phyloP scores from a whole-genome alignment of 2,329 filamentous ascomycete species.

The Verticillium nubilum region DNA sequence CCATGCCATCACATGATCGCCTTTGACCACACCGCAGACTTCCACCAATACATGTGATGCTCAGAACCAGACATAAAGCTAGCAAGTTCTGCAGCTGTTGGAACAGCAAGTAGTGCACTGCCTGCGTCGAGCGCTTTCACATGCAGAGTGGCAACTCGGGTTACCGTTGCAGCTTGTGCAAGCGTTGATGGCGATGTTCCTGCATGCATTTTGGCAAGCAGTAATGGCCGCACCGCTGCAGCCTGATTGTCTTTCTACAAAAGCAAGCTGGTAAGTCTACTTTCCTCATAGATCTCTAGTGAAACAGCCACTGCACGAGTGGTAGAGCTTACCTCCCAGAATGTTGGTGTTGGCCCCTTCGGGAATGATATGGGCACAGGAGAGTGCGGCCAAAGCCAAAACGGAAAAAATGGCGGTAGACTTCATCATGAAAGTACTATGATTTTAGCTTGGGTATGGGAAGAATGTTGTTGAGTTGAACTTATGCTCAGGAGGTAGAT shows the following conservation, averaged over 20 bases:
- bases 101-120: background rate
- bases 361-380: background rate
- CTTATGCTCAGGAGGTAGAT: no score
- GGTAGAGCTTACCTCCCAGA: background rate
- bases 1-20: no score
- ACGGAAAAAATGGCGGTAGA: background rate
- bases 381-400: background rate
- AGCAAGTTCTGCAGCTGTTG: slow-evolving; percentile 1
- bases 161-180: background rate
- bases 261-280: background rate
- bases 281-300: no score
- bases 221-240: background rate
- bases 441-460: background rate
- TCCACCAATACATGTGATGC: no score
- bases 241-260: background rate
- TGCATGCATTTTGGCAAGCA: background rate
- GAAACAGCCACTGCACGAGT: no score
- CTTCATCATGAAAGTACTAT: background rate
- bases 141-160: background rate
- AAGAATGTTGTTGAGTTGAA: background rate
- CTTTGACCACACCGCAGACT: no score
- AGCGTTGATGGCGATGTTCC: background rate
- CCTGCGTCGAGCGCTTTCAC: background rate
- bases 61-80: no score
- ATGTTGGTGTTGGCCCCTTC: background rate